Conservation (phyloP, 2,329 filamentous ascomycete genomes). For the Bipolaris zeicola region DNA sequence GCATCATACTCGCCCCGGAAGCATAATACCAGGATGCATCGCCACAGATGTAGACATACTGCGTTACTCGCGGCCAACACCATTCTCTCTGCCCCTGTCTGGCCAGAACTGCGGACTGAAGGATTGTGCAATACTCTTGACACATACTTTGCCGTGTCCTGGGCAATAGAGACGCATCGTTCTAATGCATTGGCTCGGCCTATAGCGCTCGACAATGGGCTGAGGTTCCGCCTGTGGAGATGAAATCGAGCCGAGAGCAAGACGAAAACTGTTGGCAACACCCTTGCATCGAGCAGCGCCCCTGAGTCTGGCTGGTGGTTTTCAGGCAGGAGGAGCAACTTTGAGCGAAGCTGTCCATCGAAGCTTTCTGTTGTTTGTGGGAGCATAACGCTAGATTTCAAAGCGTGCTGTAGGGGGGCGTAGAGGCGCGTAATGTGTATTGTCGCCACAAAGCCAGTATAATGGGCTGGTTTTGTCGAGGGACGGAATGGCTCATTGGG, state of each 20-base stretch:
- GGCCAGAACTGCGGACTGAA: constrained; percentile 31
- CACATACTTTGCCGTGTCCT: constrained; percentile 79
- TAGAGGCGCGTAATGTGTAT: constrained; percentile 83
- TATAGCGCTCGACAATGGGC: constrained; percentile 68
- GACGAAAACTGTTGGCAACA: constrained; percentile 75
- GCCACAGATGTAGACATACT: constrained; percentile 83
- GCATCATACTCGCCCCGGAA: constrained; percentile 74
- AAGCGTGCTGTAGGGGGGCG: constrained; percentile 71
- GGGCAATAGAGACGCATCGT: constrained; percentile 73
- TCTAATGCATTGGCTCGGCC: constrained; percentile 75
- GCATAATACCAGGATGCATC: constrained; percentile 79
- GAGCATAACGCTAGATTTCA: constrained; percentile 68
- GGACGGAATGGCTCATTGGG: constrained; percentile 54
- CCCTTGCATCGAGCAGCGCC: constrained; percentile 72
- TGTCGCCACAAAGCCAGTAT: constrained; percentile 74
- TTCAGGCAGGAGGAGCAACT: constrained; percentile 75
- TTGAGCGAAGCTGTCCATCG: constrained; percentile 78
- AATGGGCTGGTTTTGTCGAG: constrained; percentile 51
- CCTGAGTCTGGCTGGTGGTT: constrained; percentile 71
- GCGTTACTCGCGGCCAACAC: constrained; percentile 73
- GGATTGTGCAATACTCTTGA: constrained; percentile 64
- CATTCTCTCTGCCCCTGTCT: constrained; percentile 61
- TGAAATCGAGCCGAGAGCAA: constrained; percentile 84
- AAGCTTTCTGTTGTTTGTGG: constrained; percentile 74
- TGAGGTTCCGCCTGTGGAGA: constrained; percentile 87